Percentiles rank a stretch among this genome's conserved stretches.
These are phyloP conservation scores for Scutellaria baicalensis DNA, from an alignment of 257 asterid species.

Conservation along the genomic window DNA sequence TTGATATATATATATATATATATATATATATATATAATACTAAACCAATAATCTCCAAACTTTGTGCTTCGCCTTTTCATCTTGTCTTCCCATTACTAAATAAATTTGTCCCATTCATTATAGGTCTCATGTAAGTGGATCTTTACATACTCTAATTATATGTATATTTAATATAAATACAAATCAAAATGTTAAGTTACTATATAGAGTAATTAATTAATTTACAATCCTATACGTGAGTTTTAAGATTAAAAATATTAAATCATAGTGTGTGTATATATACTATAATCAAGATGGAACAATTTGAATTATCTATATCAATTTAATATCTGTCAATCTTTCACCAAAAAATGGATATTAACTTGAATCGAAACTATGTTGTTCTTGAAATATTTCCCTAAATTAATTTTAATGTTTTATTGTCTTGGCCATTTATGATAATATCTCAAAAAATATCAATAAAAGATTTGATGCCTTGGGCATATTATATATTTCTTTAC, in stretches of 20 bases:
- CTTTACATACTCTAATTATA: neutral
- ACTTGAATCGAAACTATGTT: too few relatives aligned
- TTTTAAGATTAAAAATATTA: too few relatives aligned
- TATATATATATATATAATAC: too few relatives aligned
- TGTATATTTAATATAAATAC: neutral
- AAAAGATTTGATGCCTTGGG: too few relatives aligned
- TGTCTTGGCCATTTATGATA: too few relatives aligned
- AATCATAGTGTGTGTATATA: neutral
- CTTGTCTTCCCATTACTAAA: conserved; percentile 13
- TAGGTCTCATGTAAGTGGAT: conserved; percentile 4
- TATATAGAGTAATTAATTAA: neutral
- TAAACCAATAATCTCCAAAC: conserved; percentile 14
- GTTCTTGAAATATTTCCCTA: too few relatives aligned
- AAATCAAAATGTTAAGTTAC: neutral
- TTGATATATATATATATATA: too few relatives aligned
- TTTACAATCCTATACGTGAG: neutral
- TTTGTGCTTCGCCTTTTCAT: conserved; percentile 17
- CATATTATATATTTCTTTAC: too few relatives aligned
- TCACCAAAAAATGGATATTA: too few relatives aligned
- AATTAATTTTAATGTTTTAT: too few relatives aligned
- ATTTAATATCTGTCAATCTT: neutral
- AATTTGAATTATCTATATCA: neutral
- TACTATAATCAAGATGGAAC: neutral
- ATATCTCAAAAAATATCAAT: too few relatives aligned
- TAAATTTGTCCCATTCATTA: conserved; percentile 1